Evolutionary conservation across 305 asterid genomes (phyloP).

Genomic region (Fraxinus angustifolia): DNA sequence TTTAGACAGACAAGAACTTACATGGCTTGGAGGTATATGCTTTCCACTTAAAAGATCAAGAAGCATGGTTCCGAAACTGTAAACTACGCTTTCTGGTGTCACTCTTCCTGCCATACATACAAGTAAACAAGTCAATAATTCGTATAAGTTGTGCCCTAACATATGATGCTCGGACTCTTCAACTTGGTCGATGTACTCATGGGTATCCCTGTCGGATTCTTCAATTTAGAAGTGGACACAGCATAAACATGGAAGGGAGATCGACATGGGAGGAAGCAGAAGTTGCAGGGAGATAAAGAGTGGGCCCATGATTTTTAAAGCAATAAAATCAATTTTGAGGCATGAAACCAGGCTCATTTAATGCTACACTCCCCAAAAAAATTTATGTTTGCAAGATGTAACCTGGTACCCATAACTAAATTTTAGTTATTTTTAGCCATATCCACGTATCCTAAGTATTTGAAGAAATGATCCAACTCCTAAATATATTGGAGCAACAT

Average conservation of each 20-base stretch:
- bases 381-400: neutral
- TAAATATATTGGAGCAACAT: neutral
- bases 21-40: constrained; percentile 93
- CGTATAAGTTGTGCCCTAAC: neutral
- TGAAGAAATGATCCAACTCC: neutral
- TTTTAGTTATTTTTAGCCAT: neutral
- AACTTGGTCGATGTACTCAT: neutral
- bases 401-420: neutral
- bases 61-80: constrained; percentile 89
- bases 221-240: neutral
- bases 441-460: neutral
- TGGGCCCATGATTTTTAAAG: neutral
- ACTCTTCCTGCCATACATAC: constrained; percentile 60
- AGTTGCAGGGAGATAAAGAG: neutral
- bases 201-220: neutral
- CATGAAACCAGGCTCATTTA: neutral
- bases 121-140: neutral
- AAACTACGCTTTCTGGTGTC: constrained; percentile 82
- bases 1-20: constrained; percentile 23
- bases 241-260: neutral
- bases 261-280: neutral
- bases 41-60: constrained; percentile 86
- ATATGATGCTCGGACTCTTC: neutral
- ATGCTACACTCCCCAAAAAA: neutral
- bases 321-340: neutral